A percentile compares a stretch with the other conserved stretches of the same genome.
These are phyloP conservation scores for Nevesoporus exiguus DNA, from an alignment of 768 basidiomycete genomes.

Conservation along the genomic window DNA sequence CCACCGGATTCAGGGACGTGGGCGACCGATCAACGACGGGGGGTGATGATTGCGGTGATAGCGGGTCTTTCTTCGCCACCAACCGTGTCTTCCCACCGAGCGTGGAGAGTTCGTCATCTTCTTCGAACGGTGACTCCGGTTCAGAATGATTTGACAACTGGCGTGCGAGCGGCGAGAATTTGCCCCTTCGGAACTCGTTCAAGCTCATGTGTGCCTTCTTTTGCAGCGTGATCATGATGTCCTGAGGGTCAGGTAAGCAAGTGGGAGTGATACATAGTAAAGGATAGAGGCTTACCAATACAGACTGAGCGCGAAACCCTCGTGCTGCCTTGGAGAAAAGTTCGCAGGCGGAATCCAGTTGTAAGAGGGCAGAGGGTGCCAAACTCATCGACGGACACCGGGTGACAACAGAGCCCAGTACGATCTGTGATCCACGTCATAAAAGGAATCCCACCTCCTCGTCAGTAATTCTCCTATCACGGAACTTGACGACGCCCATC, in stretches of 20 bases:
- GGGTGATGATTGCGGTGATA: conserved; percentile 46
- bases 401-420: conserved; percentile 73
- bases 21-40: conserved; percentile 58
- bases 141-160: conserved; percentile 37
- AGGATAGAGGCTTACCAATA: conserved; percentile 45
- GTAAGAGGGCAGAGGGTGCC: conserved; percentile 68
- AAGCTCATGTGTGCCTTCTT: conserved; percentile 64
- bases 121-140: conserved; percentile 42
- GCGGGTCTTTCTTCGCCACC: conserved; percentile 57
- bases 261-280: neutral
- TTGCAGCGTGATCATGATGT: conserved; percentile 61
- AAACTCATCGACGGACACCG: conserved; percentile 77
- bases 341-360: conserved; percentile 72
- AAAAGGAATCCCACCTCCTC: conserved; percentile 3
- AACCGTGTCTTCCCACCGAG: conserved; percentile 66
- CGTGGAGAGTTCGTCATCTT: conserved; percentile 60
- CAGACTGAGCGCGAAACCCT: conserved; percentile 61
- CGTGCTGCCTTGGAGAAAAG: conserved; percentile 67
- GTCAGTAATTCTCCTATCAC: conserved; percentile 17
- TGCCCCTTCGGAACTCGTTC: conserved; percentile 60
- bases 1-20: conserved; percentile 65
- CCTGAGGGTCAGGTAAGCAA: conserved; percentile 35
- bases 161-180: conserved; percentile 41
- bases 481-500: conserved; percentile 3
- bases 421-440: conserved; percentile 39